phyloP scores from a whole-genome alignment of 305 asterid species.

The Solanum hybrid region DNA sequence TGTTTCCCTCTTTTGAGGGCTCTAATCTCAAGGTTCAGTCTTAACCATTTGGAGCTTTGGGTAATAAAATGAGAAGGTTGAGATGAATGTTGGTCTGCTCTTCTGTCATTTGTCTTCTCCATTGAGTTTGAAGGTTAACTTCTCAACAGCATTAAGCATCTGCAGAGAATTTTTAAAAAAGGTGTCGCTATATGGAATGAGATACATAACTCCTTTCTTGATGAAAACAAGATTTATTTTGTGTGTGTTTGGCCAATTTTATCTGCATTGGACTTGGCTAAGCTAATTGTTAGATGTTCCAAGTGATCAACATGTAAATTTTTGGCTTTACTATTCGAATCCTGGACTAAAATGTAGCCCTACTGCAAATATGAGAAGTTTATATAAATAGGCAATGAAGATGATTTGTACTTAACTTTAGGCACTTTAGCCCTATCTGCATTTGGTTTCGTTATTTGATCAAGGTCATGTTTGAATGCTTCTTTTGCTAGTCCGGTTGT shows the following conservation, averaged over 20 bases:
- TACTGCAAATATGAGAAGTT: neutral
- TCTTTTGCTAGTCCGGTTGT: neutral
- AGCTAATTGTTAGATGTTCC: neutral
- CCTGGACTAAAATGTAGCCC: neutral
- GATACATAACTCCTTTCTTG: neutral
- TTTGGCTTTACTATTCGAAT: neutral
- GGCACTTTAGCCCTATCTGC: neutral
- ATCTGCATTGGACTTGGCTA: neutral
- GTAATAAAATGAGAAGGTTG: slow-evolving; percentile 14
- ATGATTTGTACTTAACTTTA: neutral
- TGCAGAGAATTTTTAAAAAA: neutral
- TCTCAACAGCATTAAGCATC: neutral
- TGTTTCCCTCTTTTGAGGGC: neutral
- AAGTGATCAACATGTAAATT: neutral
- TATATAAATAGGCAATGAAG: neutral
- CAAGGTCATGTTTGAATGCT: neutral
- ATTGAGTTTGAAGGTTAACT: neutral
- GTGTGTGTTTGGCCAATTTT: neutral
- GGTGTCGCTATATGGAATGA: neutral
- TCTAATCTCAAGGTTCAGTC: slow-evolving; percentile 12
- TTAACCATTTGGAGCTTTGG: slow-evolving; percentile 19
- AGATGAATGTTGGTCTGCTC: slow-evolving; percentile 10
- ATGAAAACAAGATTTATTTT: neutral
- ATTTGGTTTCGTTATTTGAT: neutral
- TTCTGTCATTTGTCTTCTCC: slow-evolving; percentile 1